Conservation (phyloP, 2,329 filamentous ascomycete species). For the Chalaropsis ovoidea region DNA sequence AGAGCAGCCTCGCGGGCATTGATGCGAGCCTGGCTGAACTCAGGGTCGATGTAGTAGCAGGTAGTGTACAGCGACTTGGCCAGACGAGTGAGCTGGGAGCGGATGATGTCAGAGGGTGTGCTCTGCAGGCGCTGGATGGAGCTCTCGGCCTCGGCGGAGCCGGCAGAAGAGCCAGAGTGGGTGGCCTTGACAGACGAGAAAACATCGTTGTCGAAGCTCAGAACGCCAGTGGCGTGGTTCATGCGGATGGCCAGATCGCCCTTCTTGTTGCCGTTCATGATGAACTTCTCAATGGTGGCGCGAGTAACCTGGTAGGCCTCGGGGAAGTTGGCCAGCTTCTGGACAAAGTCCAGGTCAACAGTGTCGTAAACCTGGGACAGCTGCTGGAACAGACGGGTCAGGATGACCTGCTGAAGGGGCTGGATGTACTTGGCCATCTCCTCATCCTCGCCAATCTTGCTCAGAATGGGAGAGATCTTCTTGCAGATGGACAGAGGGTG, state of each 20-base stretch:
- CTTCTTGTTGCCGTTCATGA: slow-evolving; percentile 99
- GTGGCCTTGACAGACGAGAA: slow-evolving; percentile 94
- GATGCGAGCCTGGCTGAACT: slow-evolving; percentile 70
- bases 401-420: slow-evolving; percentile 94
- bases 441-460: slow-evolving; percentile 82
- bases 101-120: slow-evolving; percentile 94
- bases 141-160: slow-evolving; percentile 79
- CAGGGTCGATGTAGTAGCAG: slow-evolving; percentile 89
- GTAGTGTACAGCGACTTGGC: slow-evolving; percentile 86
- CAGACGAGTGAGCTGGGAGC: slow-evolving; percentile 83
- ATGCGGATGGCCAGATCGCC: slow-evolving; percentile 92
- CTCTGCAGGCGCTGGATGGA: slow-evolving; percentile 92
- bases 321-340: slow-evolving; percentile 88
- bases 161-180: slow-evolving; percentile 70
- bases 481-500: slow-evolving; percentile 97
- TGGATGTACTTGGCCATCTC: slow-evolving; percentile 97
- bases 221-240: slow-evolving; percentile 85
- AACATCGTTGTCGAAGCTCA: slow-evolving; percentile 96
- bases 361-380: slow-evolving; percentile 98
- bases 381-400: slow-evolving; percentile 97
- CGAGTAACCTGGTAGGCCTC: slow-evolving; percentile 89
- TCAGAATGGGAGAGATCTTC: slow-evolving; percentile 93
- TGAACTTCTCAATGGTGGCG: slow-evolving; percentile 96
- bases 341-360: slow-evolving; percentile 85
- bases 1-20: slow-evolving; percentile 72